phyloP scores from a whole-genome alignment of 83 land plant genomes.

The Diphasiastrum complanatum region DNA sequence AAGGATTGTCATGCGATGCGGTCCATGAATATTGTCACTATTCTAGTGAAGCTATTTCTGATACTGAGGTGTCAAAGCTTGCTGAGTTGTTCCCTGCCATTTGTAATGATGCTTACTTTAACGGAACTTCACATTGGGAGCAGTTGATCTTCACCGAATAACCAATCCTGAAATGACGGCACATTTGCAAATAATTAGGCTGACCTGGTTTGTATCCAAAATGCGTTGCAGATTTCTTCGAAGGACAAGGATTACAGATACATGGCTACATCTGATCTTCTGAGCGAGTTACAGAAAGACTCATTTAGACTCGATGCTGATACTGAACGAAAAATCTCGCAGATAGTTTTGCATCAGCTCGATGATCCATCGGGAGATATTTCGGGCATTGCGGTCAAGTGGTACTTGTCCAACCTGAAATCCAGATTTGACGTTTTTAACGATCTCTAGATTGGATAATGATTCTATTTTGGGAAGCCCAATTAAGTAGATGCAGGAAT shows the following conservation, averaged over 20 bases:
- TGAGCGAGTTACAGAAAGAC: constrained; percentile 81
- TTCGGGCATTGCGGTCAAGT: constrained; percentile 92
- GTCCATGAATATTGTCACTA: too few relatives aligned
- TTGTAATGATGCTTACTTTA: too few relatives aligned
- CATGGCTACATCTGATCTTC: constrained; percentile 96
- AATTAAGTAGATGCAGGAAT: too few relatives aligned
- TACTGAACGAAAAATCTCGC: constrained; percentile 62
- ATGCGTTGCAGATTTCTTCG: constrained; percentile 68
- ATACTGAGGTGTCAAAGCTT: too few relatives aligned
- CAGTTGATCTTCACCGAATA: too few relatives aligned
- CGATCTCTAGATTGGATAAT: background rate
- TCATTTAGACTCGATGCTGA: constrained; percentile 71
- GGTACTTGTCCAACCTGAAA: too few relatives aligned
- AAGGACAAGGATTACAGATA: constrained; percentile 97
- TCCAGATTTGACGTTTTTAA: constrained; percentile 13
- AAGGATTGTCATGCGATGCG: too few relatives aligned
- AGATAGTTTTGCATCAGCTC: constrained; percentile 77
- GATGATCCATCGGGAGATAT: constrained; percentile 96
- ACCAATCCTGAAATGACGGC: background rate
- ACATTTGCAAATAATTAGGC: background rate
- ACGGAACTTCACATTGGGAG: too few relatives aligned
- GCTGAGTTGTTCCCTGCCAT: too few relatives aligned
- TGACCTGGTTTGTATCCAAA: background rate
- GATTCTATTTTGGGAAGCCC: background rate
- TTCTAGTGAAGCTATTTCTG: too few relatives aligned